Percentiles rank a stretch among this genome's conserved stretches.
Conservation (phyloP, 2,329 filamentous ascomycete species). For the Epichloe aotearoae region DNA sequence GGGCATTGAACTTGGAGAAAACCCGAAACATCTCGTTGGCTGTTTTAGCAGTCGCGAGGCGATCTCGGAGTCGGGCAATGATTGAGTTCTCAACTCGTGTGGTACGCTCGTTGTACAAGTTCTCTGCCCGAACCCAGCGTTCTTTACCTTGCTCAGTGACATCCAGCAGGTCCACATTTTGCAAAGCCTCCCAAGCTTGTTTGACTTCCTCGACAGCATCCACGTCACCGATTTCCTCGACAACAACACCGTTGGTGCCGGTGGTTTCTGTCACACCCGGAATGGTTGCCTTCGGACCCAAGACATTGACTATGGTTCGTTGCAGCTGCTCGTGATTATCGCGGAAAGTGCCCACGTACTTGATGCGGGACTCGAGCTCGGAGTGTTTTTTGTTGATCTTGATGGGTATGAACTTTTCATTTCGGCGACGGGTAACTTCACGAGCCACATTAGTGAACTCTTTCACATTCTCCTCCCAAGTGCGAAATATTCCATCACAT, state of each 20-base stretch:
- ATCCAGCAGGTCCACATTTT: conserved; percentile 90
- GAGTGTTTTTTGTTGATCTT: conserved; percentile 87
- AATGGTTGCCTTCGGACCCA: conserved; percentile 58
- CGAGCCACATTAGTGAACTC: conserved; percentile 96
- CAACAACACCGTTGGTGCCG: conserved; percentile 50
- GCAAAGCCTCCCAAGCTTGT: conserved; percentile 85
- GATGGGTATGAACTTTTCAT: conserved; percentile 98
- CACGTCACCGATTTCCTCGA: conserved; percentile 92
- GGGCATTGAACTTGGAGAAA: conserved; percentile 98
- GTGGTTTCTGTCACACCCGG: conserved; percentile 38
- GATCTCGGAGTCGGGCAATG: conserved; percentile 83
- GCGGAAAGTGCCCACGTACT: conserved; percentile 88
- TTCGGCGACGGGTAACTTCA: conserved; percentile 82
- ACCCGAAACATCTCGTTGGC: conserved; percentile 99
- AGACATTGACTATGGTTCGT: conserved; percentile 90
- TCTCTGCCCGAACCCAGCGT: conserved; percentile 86
- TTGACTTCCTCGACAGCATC: conserved; percentile 94
- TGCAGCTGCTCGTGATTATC: conserved; percentile 97
- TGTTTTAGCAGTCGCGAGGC: conserved; percentile 87
- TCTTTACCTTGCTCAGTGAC: conserved; percentile 82
- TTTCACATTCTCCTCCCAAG: conserved; percentile 93
- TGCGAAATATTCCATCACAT: conserved; percentile 73
- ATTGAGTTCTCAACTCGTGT: conserved; percentile 98
- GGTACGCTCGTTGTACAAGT: conserved; percentile 93
- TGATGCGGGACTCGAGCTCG: conserved; percentile 78